Evolutionary conservation across 495 filamentous ascomycete species (phyloP), one percentile per base, ranked within the genome.

Genomic region (Aspergillus sclerotioniger): DNA sequence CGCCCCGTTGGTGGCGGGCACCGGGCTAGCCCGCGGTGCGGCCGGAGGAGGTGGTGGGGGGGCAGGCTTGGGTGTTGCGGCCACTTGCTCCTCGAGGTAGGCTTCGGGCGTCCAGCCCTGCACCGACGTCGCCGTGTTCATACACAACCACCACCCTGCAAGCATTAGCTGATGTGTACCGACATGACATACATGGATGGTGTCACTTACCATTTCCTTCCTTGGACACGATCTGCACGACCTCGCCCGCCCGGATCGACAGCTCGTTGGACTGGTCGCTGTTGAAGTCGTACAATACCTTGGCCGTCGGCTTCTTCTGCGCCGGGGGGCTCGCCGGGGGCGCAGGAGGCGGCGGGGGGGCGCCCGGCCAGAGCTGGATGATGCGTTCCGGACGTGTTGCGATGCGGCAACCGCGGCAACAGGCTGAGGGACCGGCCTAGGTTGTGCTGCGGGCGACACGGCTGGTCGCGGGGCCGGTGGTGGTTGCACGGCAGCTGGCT

Each of bases 31-130:
- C 7, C 74, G 71, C 4, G 84, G 81, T 9, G 84, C 81, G 0
- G 81, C 77, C 1, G 88, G 86, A 1, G 83, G 84, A 13, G 85
- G 82, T 8, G 84, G 81, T 2, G 86, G 81, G 32, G 86, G 77
- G 0, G 80, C 70, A 33, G 82, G 76, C 64, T 73, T 76, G 1
- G 74, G 62, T 45, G 75, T 63, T 15, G 71, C 69, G 62, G 89
- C 83, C 4, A 64, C 66, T 58, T 71, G 62, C 74, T 96, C 91
- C 68, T 96, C 87, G 7, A 98, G 85, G 64, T 98, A 98, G 32
- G 92, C 88, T 20, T 92, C 89, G 0, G 94, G 94, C 0, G 92
- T 85, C 94, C 94, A 98, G 41, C 91, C 95, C 74, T 95, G 88
- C 17, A 81, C 81, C 7, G 75, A 76, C 3, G 77, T 72, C 57